Conservation (phyloP, 345 rosid genomes). For the Psidium guajava region DNA sequence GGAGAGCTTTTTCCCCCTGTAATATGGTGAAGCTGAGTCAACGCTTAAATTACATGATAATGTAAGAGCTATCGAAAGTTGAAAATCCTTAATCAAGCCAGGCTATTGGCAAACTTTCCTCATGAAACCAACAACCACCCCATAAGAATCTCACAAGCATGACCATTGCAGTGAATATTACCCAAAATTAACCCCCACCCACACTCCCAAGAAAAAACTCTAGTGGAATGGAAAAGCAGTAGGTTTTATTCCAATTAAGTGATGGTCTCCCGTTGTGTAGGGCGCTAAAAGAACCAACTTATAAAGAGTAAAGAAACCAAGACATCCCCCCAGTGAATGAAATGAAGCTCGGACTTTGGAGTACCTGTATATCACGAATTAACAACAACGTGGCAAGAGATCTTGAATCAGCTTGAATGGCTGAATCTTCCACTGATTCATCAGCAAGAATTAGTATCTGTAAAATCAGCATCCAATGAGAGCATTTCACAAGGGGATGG, state of each 20-base stretch:
- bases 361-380: slow-evolving; percentile 78
- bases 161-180: background rate
- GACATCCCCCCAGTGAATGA: background rate
- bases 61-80: background rate
- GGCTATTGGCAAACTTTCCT: background rate
- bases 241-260: background rate
- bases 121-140: background rate
- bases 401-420: slow-evolving; percentile 78
- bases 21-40: background rate
- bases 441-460: slow-evolving; percentile 75
- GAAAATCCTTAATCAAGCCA: background rate
- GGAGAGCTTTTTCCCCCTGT: background rate
- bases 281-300: background rate
- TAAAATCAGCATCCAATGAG: background rate
- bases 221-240: background rate
- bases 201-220: background rate
- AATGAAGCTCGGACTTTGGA: background rate
- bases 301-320: background rate
- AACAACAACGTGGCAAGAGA: slow-evolving; percentile 62
- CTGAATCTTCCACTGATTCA: slow-evolving; percentile 71
- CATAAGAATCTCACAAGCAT: background rate
- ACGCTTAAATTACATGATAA: background rate
- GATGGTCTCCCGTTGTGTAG: background rate
- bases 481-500: background rate
- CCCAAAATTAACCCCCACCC: background rate